phyloP scores from a whole-genome alignment of 225 moss, liverwort and hornwort species.

The Sphagnum tenellum region DNA sequence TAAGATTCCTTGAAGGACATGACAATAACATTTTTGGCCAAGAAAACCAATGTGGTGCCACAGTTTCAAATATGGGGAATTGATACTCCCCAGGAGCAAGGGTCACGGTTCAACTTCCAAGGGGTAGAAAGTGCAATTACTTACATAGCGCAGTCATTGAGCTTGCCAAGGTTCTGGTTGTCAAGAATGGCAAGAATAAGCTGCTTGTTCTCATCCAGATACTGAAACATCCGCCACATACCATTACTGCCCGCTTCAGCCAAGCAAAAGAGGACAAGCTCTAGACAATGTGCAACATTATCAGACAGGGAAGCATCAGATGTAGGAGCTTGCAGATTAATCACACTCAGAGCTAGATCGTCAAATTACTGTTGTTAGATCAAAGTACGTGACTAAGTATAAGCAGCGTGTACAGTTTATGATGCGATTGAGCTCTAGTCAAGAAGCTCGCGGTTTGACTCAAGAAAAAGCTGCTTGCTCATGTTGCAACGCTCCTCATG shows the following conservation, averaged over 20 bases:
- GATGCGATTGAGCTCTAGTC: too few relatives aligned
- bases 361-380: too few relatives aligned
- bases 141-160: conserved; percentile 52
- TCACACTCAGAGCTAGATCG: too few relatives aligned
- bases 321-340: too few relatives aligned
- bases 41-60: background rate
- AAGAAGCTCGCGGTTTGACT: too few relatives aligned
- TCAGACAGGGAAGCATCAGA: too few relatives aligned
- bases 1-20: background rate
- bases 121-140: background rate
- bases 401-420: background rate
- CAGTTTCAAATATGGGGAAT: background rate
- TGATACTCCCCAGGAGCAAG: too few relatives aligned
- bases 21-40: background rate
- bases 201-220: conserved; percentile 61
- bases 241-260: background rate
- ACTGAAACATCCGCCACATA: conserved; percentile 10
- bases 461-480: too few relatives aligned
- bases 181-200: conserved; percentile 55
- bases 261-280: background rate
- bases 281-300: too few relatives aligned
- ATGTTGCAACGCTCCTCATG: too few relatives aligned
- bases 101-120: too few relatives aligned
- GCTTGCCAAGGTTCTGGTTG: conserved; percentile 55
- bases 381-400: too few relatives aligned